Evolutionary conservation across 164 flowering plant genomes (phyloP).

Genomic region (Kingdonia uniflora): DNA sequence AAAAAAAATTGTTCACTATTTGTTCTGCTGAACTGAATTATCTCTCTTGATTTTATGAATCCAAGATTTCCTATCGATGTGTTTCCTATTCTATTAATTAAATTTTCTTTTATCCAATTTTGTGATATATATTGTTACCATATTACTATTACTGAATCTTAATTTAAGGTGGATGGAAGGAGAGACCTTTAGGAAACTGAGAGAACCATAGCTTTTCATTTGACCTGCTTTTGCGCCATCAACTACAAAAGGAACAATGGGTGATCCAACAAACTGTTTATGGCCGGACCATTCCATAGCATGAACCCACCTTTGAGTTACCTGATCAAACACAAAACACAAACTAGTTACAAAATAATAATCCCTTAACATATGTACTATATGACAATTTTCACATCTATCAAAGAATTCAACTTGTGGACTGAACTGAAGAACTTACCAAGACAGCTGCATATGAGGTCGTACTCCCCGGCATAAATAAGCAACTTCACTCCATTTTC

Average conservation of each 20-base stretch:
- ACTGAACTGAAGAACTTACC: conserved; percentile 32
- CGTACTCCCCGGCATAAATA: conserved; percentile 76
- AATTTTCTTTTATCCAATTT: too few relatives aligned
- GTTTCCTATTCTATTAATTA: too few relatives aligned
- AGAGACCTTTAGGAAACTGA: conserved; percentile 73
- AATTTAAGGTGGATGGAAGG: too few relatives aligned
- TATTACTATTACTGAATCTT: too few relatives aligned
- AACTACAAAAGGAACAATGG: conserved; percentile 46
- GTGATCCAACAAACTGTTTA: conserved; percentile 45
- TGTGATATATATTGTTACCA: too few relatives aligned
- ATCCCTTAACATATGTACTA: too few relatives aligned
- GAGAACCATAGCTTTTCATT: conserved; percentile 57
- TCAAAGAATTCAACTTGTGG: background rate
- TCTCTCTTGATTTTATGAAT: too few relatives aligned
- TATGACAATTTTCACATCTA: too few relatives aligned
- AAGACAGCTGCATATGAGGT: conserved; percentile 89
- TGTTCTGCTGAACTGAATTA: too few relatives aligned
- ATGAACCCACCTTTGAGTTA: conserved; percentile 74
- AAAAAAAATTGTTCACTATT: too few relatives aligned
- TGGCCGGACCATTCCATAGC: conserved; percentile 93
- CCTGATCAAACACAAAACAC: conserved; percentile 24
- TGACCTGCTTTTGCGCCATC: conserved; percentile 62
- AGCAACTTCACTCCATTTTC: conserved; percentile 70
- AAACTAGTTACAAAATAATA: too few relatives aligned
- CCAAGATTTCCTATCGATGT: too few relatives aligned